These are phyloP conservation scores for Verbascum thapsus DNA, from an alignment of 257 asterid genomes.

Conservation along the genomic window DNA sequence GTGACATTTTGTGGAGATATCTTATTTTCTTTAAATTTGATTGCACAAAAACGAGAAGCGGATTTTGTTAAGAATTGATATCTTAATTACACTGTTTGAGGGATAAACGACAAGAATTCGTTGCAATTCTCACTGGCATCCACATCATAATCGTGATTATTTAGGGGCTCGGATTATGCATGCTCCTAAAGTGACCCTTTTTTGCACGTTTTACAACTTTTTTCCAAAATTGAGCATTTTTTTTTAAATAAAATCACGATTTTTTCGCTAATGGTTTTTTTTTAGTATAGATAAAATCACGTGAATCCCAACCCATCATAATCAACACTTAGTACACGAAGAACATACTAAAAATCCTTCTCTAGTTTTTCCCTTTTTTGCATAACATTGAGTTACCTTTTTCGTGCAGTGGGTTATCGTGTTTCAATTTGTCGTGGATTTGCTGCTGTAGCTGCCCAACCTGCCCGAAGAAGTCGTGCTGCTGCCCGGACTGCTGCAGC, in stretches of 20 bases:
- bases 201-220: no score
- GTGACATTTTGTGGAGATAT: background rate
- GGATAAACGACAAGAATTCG: background rate
- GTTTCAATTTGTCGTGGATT: constrained; percentile 53
- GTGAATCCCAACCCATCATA: no score
- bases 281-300: no score
- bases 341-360: no score
- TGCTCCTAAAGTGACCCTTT: no score
- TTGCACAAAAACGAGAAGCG: background rate
- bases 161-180: no score
- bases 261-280: no score
- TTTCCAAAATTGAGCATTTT: no score
- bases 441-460: constrained; percentile 50
- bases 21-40: background rate
- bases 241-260: no score
- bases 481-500: constrained; percentile 38
- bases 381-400: constrained; percentile 11
- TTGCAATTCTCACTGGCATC: no score
- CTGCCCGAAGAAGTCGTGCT: constrained; percentile 34
- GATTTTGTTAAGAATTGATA: background rate
- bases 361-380: background rate
- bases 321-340: no score
- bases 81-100: background rate
- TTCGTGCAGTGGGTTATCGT: constrained; percentile 54
- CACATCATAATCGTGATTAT: no score